Percentiles rank a stretch among this genome's conserved stretches.
Evolutionary conservation across 768 basidiomycete genomes (phyloP).

Genomic region (Lanmaoa rubissima): DNA sequence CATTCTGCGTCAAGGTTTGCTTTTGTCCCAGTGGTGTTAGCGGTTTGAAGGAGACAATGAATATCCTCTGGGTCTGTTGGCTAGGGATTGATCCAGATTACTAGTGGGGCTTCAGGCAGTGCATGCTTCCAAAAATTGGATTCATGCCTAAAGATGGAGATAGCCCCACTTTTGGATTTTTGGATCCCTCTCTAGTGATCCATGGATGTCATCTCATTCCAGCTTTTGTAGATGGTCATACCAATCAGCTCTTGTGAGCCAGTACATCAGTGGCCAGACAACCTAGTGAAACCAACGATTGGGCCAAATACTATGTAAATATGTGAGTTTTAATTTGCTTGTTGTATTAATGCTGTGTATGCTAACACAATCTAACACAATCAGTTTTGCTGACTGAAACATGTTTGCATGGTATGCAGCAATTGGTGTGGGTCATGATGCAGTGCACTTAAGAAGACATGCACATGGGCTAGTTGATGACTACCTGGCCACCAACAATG

Average conservation of each 20-base stretch:
- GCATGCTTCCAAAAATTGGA: background rate
- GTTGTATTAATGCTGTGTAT: background rate
- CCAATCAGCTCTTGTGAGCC: background rate
- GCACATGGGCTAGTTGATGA: background rate
- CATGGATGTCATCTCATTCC: background rate
- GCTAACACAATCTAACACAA: background rate
- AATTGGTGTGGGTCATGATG: conserved; percentile 4
- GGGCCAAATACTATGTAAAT: background rate
- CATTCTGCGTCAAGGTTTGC: background rate
- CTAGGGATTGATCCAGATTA: background rate
- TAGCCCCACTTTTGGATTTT: background rate
- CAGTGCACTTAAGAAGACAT: background rate
- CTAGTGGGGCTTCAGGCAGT: background rate
- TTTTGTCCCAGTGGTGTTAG: background rate
- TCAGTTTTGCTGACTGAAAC: conserved; percentile 6
- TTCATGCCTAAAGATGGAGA: background rate
- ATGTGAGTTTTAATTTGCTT: background rate
- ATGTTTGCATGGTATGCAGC: conserved; percentile 5
- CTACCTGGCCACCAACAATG: background rate
- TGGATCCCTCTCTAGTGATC: background rate
- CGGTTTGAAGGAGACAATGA: background rate
- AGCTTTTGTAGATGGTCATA: background rate
- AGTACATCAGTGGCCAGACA: background rate
- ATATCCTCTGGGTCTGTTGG: conserved; percentile 5
- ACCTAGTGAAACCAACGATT: background rate